These are phyloP conservation scores for Fusarium agapanthi DNA, from an alignment of 2,329 filamentous ascomycete genomes.

Conservation along the genomic window DNA sequence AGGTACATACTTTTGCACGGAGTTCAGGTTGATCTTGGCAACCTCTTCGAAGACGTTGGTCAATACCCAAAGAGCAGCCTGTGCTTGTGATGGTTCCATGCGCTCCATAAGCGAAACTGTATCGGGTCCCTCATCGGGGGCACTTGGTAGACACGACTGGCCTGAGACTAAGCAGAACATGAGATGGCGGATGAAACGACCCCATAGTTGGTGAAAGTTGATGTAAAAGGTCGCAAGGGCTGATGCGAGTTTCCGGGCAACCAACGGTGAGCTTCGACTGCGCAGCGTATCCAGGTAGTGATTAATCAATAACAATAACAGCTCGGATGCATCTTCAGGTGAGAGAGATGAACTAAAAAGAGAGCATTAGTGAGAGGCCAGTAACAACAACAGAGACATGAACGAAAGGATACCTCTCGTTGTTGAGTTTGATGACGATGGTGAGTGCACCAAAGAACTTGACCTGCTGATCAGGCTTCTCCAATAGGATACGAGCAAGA, in stretches of 20 bases:
- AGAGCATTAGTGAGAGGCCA: neutral
- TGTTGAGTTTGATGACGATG: constrained; percentile 92
- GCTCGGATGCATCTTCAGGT: constrained; percentile 64
- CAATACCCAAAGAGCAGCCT: constrained; percentile 71
- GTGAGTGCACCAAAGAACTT: constrained; percentile 94
- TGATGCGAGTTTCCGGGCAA: constrained; percentile 79
- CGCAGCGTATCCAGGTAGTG: constrained; percentile 68
- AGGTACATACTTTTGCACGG: constrained; percentile 63
- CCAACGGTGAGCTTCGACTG: constrained; percentile 64
- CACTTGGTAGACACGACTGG: constrained; percentile 33
- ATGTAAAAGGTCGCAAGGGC: constrained; percentile 80
- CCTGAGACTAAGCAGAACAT: constrained; percentile 59
- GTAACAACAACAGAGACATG: neutral
- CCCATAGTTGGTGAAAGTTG: constrained; percentile 74
- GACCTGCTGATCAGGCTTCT: constrained; percentile 74
- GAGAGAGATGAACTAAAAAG: constrained; percentile 58
- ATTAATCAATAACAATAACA: constrained; percentile 67
- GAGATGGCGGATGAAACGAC: constrained; percentile 70
- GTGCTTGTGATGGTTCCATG: constrained; percentile 57
- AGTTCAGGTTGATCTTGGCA: constrained; percentile 69
- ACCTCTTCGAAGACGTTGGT: constrained; percentile 49
- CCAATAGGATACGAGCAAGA: constrained; percentile 79
- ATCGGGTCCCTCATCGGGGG: constrained; percentile 47
- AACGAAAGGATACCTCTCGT: constrained; percentile 70
- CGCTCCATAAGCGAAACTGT: constrained; percentile 57